Evolutionary conservation across 352 stramenopile genomes (phyloP), one percentile per base, ranked within the genome.

Genomic region (Phytophthora tubulina): DNA sequence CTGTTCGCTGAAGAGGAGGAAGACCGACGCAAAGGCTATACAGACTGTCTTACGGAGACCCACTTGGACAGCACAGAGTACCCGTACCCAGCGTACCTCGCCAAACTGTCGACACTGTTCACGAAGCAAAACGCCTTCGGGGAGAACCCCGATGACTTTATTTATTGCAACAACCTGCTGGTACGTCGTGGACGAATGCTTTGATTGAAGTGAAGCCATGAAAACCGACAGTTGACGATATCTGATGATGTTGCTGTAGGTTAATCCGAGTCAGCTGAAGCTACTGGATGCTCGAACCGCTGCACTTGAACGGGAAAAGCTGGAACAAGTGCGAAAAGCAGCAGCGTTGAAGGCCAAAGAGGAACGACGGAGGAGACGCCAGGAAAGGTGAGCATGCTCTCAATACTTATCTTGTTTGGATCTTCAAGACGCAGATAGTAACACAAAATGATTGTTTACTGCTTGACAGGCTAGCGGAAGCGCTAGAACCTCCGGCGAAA

Each of bases 101-200:
- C 73, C 33, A 86, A 91, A 52, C 67, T 92, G 56, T 81, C 86
- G 30, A 64, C 70, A 50, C 70, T 89, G 35, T 82, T 93, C 36
- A 82, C 81, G 7, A 80, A 88, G 41, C 46, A 90, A 64, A 85
- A 67, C 56, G 82, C 86, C 7, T 91, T 93, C 59, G 86, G 86
- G 21, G 77, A 83, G 59, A 73, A 84, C 44, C 82, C 81, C 2
- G 76, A 90, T 63, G 72, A 87, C 63, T 89, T 80, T 88, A 80
- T 93, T 82, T 87, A 91, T 81, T 89, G 84, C 75, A 90, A 91
- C 76, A 93, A 93, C 66, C 63, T 92, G 17, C 62, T 89, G 82
- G 86, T 93, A 75, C 6, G 67, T 76, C 52, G 36, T 13, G 39
- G n/a, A 10, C 30, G 8, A 30, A 32, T 70, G 11, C 2, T 13